Percentiles rank a stretch among this genome's conserved stretches.
Evolutionary conservation across 148 eudicot genomes (phyloP).

Genomic region (Amaranthus cruentus): DNA sequence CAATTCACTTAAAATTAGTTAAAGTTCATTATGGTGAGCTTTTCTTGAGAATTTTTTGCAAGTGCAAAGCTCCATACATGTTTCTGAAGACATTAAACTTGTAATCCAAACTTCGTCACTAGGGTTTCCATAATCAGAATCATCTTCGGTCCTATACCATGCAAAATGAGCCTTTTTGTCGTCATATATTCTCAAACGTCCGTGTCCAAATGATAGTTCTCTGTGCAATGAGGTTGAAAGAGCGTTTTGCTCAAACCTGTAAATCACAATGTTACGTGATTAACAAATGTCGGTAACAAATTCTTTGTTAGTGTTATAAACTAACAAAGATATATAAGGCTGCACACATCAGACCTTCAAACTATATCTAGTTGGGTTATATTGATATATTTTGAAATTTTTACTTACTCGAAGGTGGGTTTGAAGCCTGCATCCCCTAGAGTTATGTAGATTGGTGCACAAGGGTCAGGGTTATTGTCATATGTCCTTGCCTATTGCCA

Average conservation of each 20-base stretch:
- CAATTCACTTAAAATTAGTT: background rate
- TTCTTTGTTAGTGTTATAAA: too few relatives aligned
- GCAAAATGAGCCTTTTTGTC: slow-evolving; percentile 70
- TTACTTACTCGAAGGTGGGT: slow-evolving; percentile 57
- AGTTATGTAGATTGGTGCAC: slow-evolving; percentile 77
- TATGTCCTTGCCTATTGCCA: slow-evolving; percentile 34
- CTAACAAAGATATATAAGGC: too few relatives aligned
- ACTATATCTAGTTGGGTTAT: too few relatives aligned
- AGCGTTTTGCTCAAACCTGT: slow-evolving; percentile 53
- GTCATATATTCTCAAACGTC: slow-evolving; percentile 60
- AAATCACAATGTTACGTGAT: background rate
- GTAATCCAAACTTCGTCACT: slow-evolving; percentile 57
- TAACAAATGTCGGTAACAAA: too few relatives aligned
- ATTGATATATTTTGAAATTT: background rate
- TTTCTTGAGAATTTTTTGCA: slow-evolving; percentile 16
- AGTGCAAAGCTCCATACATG: slow-evolving; percentile 32
- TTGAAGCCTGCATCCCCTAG: slow-evolving; percentile 91
- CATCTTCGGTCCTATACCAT: slow-evolving; percentile 68
- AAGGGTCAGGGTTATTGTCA: slow-evolving; percentile 52
- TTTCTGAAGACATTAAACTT: slow-evolving; percentile 37
- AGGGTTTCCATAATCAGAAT: slow-evolving; percentile 28
- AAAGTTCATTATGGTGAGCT: slow-evolving; percentile 22
- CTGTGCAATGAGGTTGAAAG: slow-evolving; percentile 54
- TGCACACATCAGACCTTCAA: too few relatives aligned
- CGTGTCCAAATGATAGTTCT: slow-evolving; percentile 87